Base-by-base conservation (phyloP, 352 stramenopile species). In the Phytophthora hibernalis region DNA sequence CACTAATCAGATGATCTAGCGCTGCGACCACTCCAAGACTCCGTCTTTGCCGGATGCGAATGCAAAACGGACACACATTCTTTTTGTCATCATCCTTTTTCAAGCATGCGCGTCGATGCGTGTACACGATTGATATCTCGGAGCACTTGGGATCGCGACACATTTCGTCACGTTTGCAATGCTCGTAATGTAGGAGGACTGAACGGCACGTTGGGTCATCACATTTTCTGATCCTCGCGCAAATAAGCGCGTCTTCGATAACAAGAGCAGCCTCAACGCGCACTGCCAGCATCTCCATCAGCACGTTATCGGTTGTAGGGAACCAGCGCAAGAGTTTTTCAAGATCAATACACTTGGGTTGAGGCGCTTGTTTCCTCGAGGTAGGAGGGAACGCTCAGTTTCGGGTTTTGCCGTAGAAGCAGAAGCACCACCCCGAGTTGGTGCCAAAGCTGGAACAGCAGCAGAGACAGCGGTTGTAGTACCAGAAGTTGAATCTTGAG, bases 231-330 rank as follows among this genome's bases (percentile, higher is more conserved):
- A 71, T 73, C 8, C 54, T 59, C 40, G 66, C 66, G 21, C 78
- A 86, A 33, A 79, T 63, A 7, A 83, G 62, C 30, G 75, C 78
- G 61, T 86, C 78, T 52, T 82, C 75, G 11, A 77, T 55, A 10
- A 38, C 22, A 52, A 83, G 62, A 9, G 72, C 75, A 22, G 57
- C 20, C 55, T 77, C 54, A 22, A 81, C 60, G n/a, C 54, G 68
- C 12, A 22, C 26, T 35, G 61, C 61, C 12, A 85, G 38, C 61
- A 68, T 69, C 13, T 67, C 57, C 26, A 73, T 52, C 18, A 78
- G 40, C 10, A 61, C 35, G 13, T 12, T 35, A 38, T 82, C 68
- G 15, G 54, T 60, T 35, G 74, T 73, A 8, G 70, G 71, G 48
- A 80, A 82, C 47, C 54, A 79, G 7, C 51, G 58, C 33, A 77